phyloP scores from a whole-genome alignment of 495 filamentous ascomycete species.

The Talaromyces liani region DNA sequence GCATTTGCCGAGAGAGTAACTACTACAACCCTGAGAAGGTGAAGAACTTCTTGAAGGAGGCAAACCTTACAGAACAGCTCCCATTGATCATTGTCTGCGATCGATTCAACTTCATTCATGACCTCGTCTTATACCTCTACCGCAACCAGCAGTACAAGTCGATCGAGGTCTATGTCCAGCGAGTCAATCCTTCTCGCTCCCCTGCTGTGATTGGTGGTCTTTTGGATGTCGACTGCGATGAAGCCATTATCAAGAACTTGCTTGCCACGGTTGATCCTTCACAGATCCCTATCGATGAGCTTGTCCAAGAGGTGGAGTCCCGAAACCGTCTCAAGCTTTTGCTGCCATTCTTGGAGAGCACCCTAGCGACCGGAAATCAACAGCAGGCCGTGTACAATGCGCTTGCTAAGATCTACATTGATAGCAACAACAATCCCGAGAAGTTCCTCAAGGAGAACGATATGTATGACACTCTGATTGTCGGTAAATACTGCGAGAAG shows the following conservation, averaged over 20 bases:
- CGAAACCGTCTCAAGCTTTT: constrained; percentile 94
- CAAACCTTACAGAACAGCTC: constrained; percentile 82
- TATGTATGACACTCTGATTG: constrained; percentile 83
- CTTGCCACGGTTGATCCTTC: constrained; percentile 78
- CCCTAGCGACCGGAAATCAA: constrained; percentile 83
- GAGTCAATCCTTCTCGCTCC: constrained; percentile 89
- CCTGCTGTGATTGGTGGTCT: constrained; percentile 91
- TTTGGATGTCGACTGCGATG: constrained; percentile 97
- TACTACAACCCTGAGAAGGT: constrained; percentile 95
- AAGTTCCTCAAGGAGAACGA: constrained; percentile 98
- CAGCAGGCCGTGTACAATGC: constrained; percentile 98
- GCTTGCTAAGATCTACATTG: constrained; percentile 99
- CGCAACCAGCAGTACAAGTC: constrained; percentile 99
- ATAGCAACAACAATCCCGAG: constrained; percentile 98
- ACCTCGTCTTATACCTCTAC: constrained; percentile 94
- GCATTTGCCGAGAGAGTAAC: constrained; percentile 92
- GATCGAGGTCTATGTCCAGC: constrained; percentile 99
- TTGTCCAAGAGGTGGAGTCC: constrained; percentile 90
- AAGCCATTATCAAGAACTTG: constrained; percentile 88
- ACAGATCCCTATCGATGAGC: constrained; percentile 89
- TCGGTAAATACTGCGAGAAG: constrained; percentile 99
- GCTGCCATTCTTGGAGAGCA: constrained; percentile 92
- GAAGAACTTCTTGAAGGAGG: constrained; percentile 99
- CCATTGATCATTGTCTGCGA: constrained; percentile 98
- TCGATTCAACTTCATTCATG: constrained; percentile 96